These are phyloP conservation scores for Penicillium silybi DNA, from an alignment of 495 filamentous ascomycete species.

Conservation along the genomic window DNA sequence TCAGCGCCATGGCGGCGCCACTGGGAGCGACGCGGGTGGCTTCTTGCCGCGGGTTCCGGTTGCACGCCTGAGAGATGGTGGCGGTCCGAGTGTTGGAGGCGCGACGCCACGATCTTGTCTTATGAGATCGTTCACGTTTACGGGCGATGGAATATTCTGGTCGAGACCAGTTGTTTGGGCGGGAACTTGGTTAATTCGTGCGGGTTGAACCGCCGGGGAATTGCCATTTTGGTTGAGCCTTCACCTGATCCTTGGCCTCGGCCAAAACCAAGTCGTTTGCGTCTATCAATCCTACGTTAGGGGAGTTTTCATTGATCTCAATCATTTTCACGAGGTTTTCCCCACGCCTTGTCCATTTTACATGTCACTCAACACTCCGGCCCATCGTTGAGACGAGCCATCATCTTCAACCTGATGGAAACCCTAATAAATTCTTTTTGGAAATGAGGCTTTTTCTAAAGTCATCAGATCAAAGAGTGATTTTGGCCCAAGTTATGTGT, in stretches of 20 bases:
- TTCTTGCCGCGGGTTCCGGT: not conserved
- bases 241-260: not conserved
- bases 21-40: not conserved
- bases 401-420: too few relatives aligned
- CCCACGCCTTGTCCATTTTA: too few relatives aligned
- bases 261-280: not conserved
- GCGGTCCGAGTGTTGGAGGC: not conserved
- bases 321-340: too few relatives aligned
- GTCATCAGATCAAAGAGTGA: too few relatives aligned
- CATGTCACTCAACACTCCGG: too few relatives aligned
- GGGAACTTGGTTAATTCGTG: slow-evolving; percentile 5
- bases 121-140: not conserved
- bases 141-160: not conserved
- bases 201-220: slow-evolving; percentile 2
- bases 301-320: too few relatives aligned
- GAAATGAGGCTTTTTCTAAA: too few relatives aligned
- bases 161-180: not conserved
- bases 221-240: slow-evolving; percentile 1
- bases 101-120: not conserved
- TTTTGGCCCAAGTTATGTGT: too few relatives aligned
- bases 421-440: too few relatives aligned
- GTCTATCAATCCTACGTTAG: not conserved
- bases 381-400: too few relatives aligned
- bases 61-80: not conserved
- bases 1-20: not conserved